phyloP scores from a whole-genome alignment of 495 filamentous ascomycete species.

The Hypoxylon crocopeplum region DNA sequence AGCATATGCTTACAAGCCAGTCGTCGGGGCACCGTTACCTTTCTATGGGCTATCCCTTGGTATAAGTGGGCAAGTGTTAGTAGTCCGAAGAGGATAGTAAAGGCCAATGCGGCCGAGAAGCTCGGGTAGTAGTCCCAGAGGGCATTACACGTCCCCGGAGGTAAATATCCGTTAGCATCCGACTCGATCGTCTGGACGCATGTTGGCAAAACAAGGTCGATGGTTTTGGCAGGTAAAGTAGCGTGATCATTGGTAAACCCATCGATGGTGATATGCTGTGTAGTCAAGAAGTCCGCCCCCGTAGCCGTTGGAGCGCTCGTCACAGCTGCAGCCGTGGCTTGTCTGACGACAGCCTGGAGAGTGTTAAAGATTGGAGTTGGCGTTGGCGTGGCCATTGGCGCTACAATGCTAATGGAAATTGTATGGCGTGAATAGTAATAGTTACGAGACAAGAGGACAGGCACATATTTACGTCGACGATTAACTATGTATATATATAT shows the following conservation, averaged over 20 bases:
- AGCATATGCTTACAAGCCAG: no score
- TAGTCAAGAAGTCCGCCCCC: conserved; percentile 30
- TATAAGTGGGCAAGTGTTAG: conserved; percentile 46
- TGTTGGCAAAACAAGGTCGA: conserved; percentile 34
- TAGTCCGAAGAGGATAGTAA: conserved; percentile 48
- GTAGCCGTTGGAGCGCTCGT: conserved; percentile 4
- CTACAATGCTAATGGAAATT: no score
- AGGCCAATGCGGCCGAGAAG: conserved; percentile 38
- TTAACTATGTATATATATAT: no score
- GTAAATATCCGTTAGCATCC: conserved; percentile 50
- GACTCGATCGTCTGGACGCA: conserved; percentile 43
- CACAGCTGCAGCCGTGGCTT: conserved; percentile 8
- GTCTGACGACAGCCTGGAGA: not conserved
- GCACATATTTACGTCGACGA: no score
- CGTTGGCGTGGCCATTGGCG: conserved; percentile 9
- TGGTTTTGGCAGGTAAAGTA: conserved; percentile 31
- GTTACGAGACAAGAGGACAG: no score
- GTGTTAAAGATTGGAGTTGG: not conserved
- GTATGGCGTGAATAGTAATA: no score
- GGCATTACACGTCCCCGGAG: conserved; percentile 46
- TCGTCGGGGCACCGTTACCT: no score
- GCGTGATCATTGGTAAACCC: conserved; percentile 36
- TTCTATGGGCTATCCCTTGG: conserved; percentile 47
- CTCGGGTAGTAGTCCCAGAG: conserved; percentile 48
- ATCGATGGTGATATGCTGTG: conserved; percentile 30